Percentiles rank a stretch among this genome's conserved stretches.
Evolutionary conservation across 768 basidiomycete genomes (phyloP).

Genomic region (Hygrocybe coccinea): DNA sequence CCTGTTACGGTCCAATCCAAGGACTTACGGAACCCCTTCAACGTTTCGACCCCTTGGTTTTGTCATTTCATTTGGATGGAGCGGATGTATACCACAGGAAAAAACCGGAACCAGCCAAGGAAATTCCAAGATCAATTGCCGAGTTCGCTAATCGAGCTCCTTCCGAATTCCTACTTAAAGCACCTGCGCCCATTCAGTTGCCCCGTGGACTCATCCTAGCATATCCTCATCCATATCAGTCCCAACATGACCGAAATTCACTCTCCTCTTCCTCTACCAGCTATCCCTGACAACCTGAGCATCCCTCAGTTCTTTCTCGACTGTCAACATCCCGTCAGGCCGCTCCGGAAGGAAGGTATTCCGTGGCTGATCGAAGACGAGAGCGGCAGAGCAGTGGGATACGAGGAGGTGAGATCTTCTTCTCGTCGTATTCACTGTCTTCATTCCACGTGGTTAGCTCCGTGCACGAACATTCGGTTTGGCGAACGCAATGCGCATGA

Average conservation of each 20-base stretch:
- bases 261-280: constrained; percentile 26
- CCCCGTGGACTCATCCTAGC: background rate
- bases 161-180: too few relatives aligned
- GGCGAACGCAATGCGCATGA: constrained; percentile 41
- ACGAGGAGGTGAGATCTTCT: constrained; percentile 40
- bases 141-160: too few relatives aligned
- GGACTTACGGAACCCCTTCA: too few relatives aligned
- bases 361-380: constrained; percentile 61
- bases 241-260: background rate
- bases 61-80: too few relatives aligned
- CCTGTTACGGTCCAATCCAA: too few relatives aligned
- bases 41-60: too few relatives aligned
- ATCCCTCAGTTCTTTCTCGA: constrained; percentile 66
- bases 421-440: constrained; percentile 47
- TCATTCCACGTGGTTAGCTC: constrained; percentile 44
- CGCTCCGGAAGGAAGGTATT: constrained; percentile 38
- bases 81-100: too few relatives aligned
- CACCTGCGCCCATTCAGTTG: background rate
- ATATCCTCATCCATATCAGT: background rate
- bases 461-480: constrained; percentile 44
- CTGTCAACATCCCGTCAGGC: constrained; percentile 36
- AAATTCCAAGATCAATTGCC: too few relatives aligned
- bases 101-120: too few relatives aligned
- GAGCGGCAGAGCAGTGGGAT: constrained; percentile 40
- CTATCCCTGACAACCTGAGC: constrained; percentile 58